These are phyloP conservation scores for Leishmania aethiopica DNA, from an alignment of 208 protist species.

Conservation along the genomic window DNA sequence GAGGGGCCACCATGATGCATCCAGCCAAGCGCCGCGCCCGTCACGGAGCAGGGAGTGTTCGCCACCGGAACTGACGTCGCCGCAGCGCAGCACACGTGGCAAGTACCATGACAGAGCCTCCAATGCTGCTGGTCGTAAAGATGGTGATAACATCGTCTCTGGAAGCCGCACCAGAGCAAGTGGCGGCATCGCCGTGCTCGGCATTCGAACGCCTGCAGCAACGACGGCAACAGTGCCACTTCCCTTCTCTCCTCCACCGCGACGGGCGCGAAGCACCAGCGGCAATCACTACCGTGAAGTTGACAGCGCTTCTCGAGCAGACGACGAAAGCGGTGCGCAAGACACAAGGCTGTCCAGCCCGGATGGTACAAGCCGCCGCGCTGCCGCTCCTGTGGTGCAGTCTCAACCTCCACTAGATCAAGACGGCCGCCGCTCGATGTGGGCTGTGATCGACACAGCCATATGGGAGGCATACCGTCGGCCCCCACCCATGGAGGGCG, in stretches of 20 bases:
- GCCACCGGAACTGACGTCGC: slow-evolving; percentile 13
- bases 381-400: neutral
- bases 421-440: slow-evolving; percentile 12
- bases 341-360: neutral
- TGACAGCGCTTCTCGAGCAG: neutral
- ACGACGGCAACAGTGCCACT: neutral
- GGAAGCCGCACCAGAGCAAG: neutral
- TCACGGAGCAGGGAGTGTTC: neutral
- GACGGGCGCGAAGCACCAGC: slow-evolving; percentile 1
- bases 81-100: neutral
- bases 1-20: neutral
- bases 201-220: neutral
- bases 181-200: neutral
- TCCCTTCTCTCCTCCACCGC: slow-evolving; percentile 10
- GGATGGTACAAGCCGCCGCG: neutral
- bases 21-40: neutral
- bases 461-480: slow-evolving; percentile 23
- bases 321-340: no score
- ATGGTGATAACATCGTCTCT: neutral
- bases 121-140: neutral
- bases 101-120: neutral
- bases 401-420: neutral
- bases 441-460: slow-evolving; percentile 15
- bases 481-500: neutral
- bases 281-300: neutral